Conservation (phyloP, 441 rosid genomes). For the Adansonia gregorii region DNA sequence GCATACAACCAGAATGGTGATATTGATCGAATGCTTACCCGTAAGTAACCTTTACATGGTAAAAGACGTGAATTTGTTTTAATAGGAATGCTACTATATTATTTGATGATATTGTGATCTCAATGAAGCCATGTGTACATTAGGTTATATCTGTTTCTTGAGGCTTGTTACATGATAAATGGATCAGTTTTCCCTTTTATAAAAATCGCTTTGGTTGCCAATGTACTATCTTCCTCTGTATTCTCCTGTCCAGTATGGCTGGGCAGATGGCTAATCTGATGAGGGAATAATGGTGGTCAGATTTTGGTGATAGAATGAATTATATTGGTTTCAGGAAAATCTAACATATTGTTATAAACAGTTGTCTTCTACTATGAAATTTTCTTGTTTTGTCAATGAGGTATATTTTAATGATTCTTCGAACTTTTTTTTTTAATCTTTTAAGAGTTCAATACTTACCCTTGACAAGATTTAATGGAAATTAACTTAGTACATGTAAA, state of each 20-base stretch:
- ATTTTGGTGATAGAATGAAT: not conserved
- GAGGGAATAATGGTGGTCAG: not conserved
- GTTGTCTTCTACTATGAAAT: not conserved
- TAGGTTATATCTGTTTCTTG: not conserved
- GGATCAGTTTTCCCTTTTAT: not conserved
- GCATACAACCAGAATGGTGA: slow-evolving; percentile 78
- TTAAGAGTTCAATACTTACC: not conserved
- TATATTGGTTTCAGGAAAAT: not conserved
- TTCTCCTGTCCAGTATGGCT: not conserved
- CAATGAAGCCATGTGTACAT: not conserved
- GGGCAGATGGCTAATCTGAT: not conserved
- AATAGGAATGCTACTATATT: not conserved
- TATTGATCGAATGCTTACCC: slow-evolving; percentile 70
- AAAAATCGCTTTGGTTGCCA: not conserved
- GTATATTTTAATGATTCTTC: too few relatives aligned
- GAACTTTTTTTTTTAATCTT: not conserved
- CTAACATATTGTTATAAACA: not conserved
- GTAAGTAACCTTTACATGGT: slow-evolving; percentile 19
- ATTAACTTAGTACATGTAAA: not conserved
- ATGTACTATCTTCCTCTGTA: not conserved
- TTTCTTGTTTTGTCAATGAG: not conserved
- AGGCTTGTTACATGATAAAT: not conserved
- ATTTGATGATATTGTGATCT: not conserved
- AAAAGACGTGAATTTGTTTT: slow-evolving; percentile 12
- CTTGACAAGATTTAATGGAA: not conserved